Conservation (phyloP, 306 rosid species). For the Dryas drummondii region DNA sequence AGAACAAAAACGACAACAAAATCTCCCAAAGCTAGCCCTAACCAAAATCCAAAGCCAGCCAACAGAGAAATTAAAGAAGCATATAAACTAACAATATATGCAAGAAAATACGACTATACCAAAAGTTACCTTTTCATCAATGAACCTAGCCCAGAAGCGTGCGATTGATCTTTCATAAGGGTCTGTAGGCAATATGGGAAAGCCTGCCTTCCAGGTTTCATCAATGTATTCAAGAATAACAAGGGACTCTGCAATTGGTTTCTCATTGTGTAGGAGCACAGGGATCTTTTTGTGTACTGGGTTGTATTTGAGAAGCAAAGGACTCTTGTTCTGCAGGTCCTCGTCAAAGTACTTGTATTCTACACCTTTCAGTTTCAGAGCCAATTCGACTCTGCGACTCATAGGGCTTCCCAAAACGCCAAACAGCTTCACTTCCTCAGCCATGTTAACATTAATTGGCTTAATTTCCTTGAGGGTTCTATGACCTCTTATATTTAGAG, state of each 20-base stretch:
- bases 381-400: slow-evolving; percentile 40
- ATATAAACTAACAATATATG: background rate
- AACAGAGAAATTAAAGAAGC: background rate
- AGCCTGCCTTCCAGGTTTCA: slow-evolving; percentile 36
- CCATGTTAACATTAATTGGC: background rate
- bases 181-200: slow-evolving; percentile 45
- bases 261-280: slow-evolving; percentile 54
- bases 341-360: slow-evolving; percentile 37
- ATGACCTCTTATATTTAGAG: background rate
- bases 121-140: slow-evolving; percentile 54
- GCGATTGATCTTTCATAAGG: slow-evolving; percentile 51
- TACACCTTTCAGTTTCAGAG: slow-evolving; percentile 56
- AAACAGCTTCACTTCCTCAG: slow-evolving; percentile 34
- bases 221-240: slow-evolving; percentile 56
- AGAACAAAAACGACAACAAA: too few species aligned
- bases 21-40: too few species aligned
- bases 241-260: slow-evolving; percentile 52
- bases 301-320: slow-evolving; percentile 50
- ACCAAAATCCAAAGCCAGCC: too few species aligned
- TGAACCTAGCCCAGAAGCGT: slow-evolving; percentile 64
- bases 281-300: slow-evolving; percentile 61
- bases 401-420: slow-evolving; percentile 44
- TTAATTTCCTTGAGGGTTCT: background rate
- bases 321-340: slow-evolving; percentile 36
- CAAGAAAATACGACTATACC: background rate